A percentile compares a stretch with the other conserved stretches of the same genome.
These are phyloP conservation scores for Ogataea paradorogensis DNA, from an alignment of 805 yeast genomes.

Conservation along the genomic window DNA sequence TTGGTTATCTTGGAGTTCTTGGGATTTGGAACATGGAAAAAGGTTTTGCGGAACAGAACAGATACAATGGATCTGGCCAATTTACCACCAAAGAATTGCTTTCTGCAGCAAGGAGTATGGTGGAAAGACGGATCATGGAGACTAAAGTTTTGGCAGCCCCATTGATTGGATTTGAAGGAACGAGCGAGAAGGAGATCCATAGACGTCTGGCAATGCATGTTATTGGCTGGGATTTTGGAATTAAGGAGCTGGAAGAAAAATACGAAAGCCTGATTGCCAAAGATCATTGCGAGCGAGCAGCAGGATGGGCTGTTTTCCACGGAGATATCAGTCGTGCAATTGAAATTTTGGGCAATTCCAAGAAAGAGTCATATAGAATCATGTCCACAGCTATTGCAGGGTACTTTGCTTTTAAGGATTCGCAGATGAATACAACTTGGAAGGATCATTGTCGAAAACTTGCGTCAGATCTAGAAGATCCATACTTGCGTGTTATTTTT, in stretches of 20 bases:
- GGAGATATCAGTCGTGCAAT: conserved; percentile 84
- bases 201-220: conserved; percentile 77
- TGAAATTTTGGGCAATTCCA: conserved; percentile 70
- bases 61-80: conserved; percentile 37
- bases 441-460: conserved; percentile 86
- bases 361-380: conserved; percentile 63
- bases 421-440: conserved; percentile 73
- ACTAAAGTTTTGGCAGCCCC: conserved; percentile 44
- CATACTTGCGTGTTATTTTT: conserved; percentile 86
- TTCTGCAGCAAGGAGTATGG: conserved; percentile 52
- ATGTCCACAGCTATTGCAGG: conserved; percentile 96
- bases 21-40: conserved; percentile 85
- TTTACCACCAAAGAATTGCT: conserved; percentile 41
- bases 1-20: conserved; percentile 83
- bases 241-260: conserved; percentile 69
- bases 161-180: conserved; percentile 40
- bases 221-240: conserved; percentile 87
- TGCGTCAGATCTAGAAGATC: conserved; percentile 85
- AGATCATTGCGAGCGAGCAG: conserved; percentile 82
- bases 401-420: conserved; percentile 63
- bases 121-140: conserved; percentile 40
- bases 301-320: conserved; percentile 96
- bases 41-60: conserved; percentile 46
- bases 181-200: conserved; percentile 55
- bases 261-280: conserved; percentile 51